phyloP scores from a whole-genome alignment of 2,329 filamentous ascomycete genomes.

The Amauroascus niger region DNA sequence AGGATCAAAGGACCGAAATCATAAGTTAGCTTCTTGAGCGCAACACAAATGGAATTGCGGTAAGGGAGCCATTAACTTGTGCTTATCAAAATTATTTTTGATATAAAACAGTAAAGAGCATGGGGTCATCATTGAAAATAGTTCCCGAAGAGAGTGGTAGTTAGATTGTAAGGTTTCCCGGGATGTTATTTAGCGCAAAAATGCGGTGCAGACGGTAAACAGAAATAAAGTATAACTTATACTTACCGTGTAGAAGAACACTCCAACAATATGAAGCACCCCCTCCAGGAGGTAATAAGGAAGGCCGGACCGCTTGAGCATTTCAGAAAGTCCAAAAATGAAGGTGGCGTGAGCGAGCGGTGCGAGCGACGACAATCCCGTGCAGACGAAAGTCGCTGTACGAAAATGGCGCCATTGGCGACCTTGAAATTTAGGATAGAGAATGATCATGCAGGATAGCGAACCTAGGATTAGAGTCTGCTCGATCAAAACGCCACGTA shows the following conservation, averaged over 20 bases:
- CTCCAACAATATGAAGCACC: conserved; percentile 18
- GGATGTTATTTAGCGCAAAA: background rate
- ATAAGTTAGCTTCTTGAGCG: background rate
- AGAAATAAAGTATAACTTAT: background rate
- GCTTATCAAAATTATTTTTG: no score
- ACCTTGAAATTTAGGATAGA: conserved; percentile 27
- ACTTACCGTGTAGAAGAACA: conserved; percentile 22
- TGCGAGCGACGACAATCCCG: conserved; percentile 19
- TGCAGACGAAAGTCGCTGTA: conserved; percentile 19
- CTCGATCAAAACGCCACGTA: background rate
- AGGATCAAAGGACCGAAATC: background rate
- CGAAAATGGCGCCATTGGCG: conserved; percentile 19
- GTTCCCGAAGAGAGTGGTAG: background rate
- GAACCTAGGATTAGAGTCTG: conserved; percentile 19
- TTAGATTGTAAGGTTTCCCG: background rate
- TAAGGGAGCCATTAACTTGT: background rate
- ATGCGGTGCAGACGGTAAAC: background rate
- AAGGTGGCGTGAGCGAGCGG: conserved; percentile 22
- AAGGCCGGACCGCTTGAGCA: conserved; percentile 21
- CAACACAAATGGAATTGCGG: background rate
- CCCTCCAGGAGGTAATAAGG: conserved; percentile 25
- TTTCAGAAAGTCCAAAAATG: conserved; percentile 20
- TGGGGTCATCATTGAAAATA: background rate
- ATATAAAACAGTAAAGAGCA: no score
- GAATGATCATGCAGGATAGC: conserved; percentile 23